phyloP scores from a whole-genome alignment of 2,329 filamentous ascomycete genomes.

The Aureobasidium sp. region DNA sequence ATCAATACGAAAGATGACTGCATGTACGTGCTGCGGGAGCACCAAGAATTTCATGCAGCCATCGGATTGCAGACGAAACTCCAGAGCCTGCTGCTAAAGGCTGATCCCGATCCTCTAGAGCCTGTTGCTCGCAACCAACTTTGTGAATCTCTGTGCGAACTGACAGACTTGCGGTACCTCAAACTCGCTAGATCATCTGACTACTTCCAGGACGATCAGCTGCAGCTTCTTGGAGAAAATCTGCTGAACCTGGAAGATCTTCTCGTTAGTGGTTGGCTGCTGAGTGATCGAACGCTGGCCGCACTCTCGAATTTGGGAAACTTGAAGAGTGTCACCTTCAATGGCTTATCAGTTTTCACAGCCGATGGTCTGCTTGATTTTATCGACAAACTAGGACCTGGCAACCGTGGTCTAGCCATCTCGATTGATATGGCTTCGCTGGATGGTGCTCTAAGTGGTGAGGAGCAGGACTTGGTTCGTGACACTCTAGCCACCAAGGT shows the following conservation, averaged over 20 bases:
- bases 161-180: constrained; percentile 45
- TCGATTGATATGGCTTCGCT: constrained; percentile 38
- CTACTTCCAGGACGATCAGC: constrained; percentile 42
- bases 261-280: constrained; percentile 46
- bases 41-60: constrained; percentile 44
- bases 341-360: constrained; percentile 48
- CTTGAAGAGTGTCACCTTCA: constrained; percentile 46
- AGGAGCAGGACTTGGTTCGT: constrained; percentile 30
- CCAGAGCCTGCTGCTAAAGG: constrained; percentile 36
- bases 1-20: constrained; percentile 26
- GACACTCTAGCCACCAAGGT: constrained; percentile 31
- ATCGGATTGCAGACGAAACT: constrained; percentile 43
- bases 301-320: constrained; percentile 38
- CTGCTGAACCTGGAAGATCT: constrained; percentile 47
- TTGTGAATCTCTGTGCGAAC: constrained; percentile 42
- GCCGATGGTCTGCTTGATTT: constrained; percentile 40
- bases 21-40: constrained; percentile 39
- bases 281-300: constrained; percentile 41
- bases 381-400: constrained; percentile 31
- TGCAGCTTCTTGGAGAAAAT: constrained; percentile 38
- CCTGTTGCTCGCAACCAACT: constrained; percentile 42
- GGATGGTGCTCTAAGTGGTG: constrained; percentile 31
- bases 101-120: constrained; percentile 37
- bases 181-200: constrained; percentile 45
- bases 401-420: constrained; percentile 34